Evolutionary conservation across 306 rosid genomes (phyloP).

Genomic region (Arachis stenosperma): DNA sequence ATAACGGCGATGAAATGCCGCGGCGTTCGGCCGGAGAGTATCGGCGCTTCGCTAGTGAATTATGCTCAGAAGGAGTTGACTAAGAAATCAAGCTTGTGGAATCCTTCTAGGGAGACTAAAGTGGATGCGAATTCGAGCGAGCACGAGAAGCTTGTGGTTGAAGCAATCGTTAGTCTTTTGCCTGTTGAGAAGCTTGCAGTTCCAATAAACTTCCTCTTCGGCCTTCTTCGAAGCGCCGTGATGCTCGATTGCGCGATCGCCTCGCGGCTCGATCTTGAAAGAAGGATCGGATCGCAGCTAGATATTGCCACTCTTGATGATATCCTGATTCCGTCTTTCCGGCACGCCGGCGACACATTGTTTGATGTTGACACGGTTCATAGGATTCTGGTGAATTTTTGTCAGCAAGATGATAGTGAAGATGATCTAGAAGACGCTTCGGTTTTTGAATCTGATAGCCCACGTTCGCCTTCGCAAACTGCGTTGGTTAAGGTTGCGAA

Average conservation of each 20-base stretch:
- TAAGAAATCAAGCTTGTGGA: constrained; percentile 81
- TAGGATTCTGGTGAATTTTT: constrained; percentile 82
- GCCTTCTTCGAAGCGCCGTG: constrained; percentile 84
- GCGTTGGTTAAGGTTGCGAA: constrained; percentile 84
- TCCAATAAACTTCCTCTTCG: constrained; percentile 90
- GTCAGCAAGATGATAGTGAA: constrained; percentile 96
- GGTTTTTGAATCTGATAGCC: constrained; percentile 88
- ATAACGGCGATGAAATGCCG: constrained; percentile 96
- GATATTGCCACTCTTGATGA: constrained; percentile 95
- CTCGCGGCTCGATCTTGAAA: constrained; percentile 84
- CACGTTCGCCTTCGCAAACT: constrained; percentile 82
- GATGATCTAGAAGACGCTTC: constrained; percentile 86
- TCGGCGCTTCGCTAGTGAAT: constrained; percentile 81
- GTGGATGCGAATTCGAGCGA: constrained; percentile 67
- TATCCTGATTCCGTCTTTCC: constrained; percentile 89
- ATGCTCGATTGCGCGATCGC: constrained; percentile 83
- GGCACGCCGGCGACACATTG: constrained; percentile 84
- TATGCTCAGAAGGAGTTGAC: constrained; percentile 93
- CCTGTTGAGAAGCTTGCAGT: constrained; percentile 87
- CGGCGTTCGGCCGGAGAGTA: constrained; percentile 94
- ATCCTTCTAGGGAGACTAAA: constrained; percentile 75
- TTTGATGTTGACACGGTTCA: constrained; percentile 99
- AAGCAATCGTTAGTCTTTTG: constrained; percentile 83
- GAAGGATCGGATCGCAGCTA: constrained; percentile 93
- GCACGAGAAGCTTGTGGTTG: constrained; percentile 82